Base-by-base conservation (phyloP, 1,139 yeast genomes). In the Yamadazyma epiphylla region DNA sequence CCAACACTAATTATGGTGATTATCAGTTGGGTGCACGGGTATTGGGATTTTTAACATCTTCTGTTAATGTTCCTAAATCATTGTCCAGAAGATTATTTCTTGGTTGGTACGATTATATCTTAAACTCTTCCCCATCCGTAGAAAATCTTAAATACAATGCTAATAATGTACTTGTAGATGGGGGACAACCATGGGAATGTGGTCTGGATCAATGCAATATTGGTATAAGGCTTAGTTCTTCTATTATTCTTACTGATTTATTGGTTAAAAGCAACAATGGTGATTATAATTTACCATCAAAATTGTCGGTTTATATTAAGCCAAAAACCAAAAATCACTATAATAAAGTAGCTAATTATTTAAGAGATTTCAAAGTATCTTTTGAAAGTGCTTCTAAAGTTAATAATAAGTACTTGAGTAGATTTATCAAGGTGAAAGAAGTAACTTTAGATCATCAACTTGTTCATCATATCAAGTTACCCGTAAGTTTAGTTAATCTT, bases 1-100 rank as follows among this genome's bases (percentile, higher is more conserved):
- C 56, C n/a, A 57, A 56, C 25, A 53, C 62, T 9, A 66, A 68
- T 37, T 67, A 61, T 43, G 73, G 73, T 4, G 70, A 64, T 35
- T 66, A 61, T 40, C 55, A 48, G 17, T 45, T 59, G 4, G 73
- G 73, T 1, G 43, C 72, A 1, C 48, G 72, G 29, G 60, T 66
- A 2, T 46, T 67, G 12, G 74, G 74, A 4, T 67, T 64, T 35
- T 48, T 67, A 21, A 66, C 73, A 3, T 47, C 48, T 16, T 46
- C 51, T 1, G 29, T 19, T 15, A 42, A 12, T 15, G 28, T n/a
- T 20, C 24, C 19, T 38, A 31, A 33, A 37, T 44, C 58, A 6
- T 29, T 58, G 6, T 27, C 41, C 4, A 43, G 69, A 12, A 58
- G 50, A 29, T 13, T 63, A 9, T 47, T 65, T 13, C 42, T 61